Evolutionary conservation across 2,329 filamentous ascomycete species (phyloP), one percentile per base, ranked within the genome.

Genomic region (Sporothrix schenckii): DNA sequence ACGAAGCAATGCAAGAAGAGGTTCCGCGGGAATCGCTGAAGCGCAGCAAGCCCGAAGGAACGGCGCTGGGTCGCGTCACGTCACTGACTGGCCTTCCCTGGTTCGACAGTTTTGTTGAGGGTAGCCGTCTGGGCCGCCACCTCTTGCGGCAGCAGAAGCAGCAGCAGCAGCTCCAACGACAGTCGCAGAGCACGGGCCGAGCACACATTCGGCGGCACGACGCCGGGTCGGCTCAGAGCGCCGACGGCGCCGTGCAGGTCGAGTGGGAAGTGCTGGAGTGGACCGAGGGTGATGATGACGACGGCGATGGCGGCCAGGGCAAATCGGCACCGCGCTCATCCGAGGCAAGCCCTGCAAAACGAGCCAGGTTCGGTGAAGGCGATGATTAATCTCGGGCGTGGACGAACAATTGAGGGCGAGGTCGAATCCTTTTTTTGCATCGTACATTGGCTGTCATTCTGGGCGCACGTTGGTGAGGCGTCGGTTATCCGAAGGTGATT

Each of bases 251-350:
- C 39, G 86, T 89, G 50, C 87, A 83, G 58, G 85, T 95, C 13
- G 90, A 95, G 77, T 97, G 92, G 92, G 93, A 97, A 80, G 85
- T 97, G 73, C 84, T 90, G 52, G 93, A 97, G 80, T 94, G 87
- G 84, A 86, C 83, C 61, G 84, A 83, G 68, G 83, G 81, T 10
- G 77, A 78, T 54, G 74, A 77, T 10, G 52, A 30, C 4, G 30
- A n/a, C 21, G 66, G n/a, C 53, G 52, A 49, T n/a, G 41, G 75
- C 78, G 19, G 76, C 77, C 65, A 77, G 16, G 21, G 47, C 49
- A 88, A 86, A 11, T 52, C 54, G 54, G 63, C 5, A 16, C 79
- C 63, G 81, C 84, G 44, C 77, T 77, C 61, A 81, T 82, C 44
- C 72, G 27, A 77, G 44, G 75, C 79, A 14, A 78, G 78, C 68